A percentile compares a stretch with the other conserved stretches of the same genome.
phyloP scores from a whole-genome alignment of 2,329 filamentous ascomycete species.

The Cucurbitaria berberidis region DNA sequence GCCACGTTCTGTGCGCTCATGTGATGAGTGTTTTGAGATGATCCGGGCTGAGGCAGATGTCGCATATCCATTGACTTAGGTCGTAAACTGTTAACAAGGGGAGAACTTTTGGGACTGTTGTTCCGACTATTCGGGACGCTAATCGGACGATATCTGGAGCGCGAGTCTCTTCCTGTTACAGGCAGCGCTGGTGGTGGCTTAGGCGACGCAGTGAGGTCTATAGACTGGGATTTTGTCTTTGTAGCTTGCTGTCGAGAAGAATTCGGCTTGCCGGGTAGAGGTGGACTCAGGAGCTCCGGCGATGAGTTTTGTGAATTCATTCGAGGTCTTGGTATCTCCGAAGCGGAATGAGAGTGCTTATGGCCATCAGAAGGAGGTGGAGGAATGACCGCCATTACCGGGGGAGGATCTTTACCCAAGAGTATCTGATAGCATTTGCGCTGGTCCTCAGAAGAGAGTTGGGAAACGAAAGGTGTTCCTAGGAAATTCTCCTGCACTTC shows the following conservation, averaged over 20 bases:
- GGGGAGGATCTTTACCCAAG: slow-evolving; percentile 33
- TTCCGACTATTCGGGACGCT: slow-evolving; percentile 14
- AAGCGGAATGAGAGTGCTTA: slow-evolving; percentile 14
- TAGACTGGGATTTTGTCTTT: background rate
- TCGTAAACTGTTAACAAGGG: background rate
- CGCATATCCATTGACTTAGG: slow-evolving; percentile 1
- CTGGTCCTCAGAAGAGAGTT: slow-evolving; percentile 29
- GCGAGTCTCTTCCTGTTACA: slow-evolving; percentile 1
- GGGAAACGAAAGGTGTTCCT: slow-evolving; percentile 33
- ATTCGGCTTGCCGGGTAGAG: slow-evolving; percentile 15
- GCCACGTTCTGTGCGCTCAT: background rate
- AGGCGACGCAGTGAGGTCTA: background rate
- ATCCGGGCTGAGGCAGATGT: slow-evolving; percentile 1
- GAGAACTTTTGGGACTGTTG: slow-evolving; percentile 4
- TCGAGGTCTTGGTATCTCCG: slow-evolving; percentile 10
- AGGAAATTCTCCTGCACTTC: slow-evolving; percentile 37
- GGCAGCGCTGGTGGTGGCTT: background rate
- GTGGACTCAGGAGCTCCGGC: slow-evolving; percentile 17
- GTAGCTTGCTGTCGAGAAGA: background rate
- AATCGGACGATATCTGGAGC: slow-evolving; percentile 19
- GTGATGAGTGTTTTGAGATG: slow-evolving; percentile 1
- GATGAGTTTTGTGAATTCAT: slow-evolving; percentile 18
- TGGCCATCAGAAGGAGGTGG: slow-evolving; percentile 14
- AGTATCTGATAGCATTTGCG: slow-evolving; percentile 34
- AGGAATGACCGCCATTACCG: slow-evolving; percentile 28